Evolutionary conservation across 2,329 filamentous ascomycete genomes (phyloP), one percentile per base, ranked within the genome.

Genomic region (Fusarium sp.): DNA sequence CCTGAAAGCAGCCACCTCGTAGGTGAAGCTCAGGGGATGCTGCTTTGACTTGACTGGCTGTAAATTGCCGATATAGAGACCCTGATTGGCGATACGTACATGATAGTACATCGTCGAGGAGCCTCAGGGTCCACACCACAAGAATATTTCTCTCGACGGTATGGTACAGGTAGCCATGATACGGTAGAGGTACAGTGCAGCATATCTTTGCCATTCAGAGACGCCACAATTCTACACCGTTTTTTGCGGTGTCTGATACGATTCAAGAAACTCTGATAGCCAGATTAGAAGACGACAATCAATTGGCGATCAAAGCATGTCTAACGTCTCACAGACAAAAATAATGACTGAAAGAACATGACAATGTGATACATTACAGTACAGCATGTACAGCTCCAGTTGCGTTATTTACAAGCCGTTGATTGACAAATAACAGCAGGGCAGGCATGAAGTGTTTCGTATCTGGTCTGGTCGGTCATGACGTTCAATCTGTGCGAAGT

Each of bases 61-160:
- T 66, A 65, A 58, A 61, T 58, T 58, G 62, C 64, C 58, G 67
- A 52, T 46, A 56, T 54, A 47, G 52, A 20, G 46, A 24, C 40
- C 51, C 48, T 73, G 68, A 73, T 73, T 74, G 72, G 72, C 45
- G 48, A 47, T 66, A 32, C 16, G 55, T 60, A 38, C 34, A 38
- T 38, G 0, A 38, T n/a, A 38, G 34, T 11, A 51, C 61, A n/a
- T 25, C 34, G 34, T 32, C 52, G 54, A 46, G 54, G 74, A 75
- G 74, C 72, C 67, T 75, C 74, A 75, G 74, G 74, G 74, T 75
- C 72, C 74, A 75, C 72, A 67, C 62, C 60, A 56, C 25, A 51
- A 59, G 40, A 41, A 18, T 18, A 40, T 24, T 59, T 22, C 53
- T 34, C 34, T 43, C 18, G 22, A n/a, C 22, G 29, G 15, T 27